These are phyloP conservation scores for Sarocladium kiliense DNA, from an alignment of 2,329 filamentous ascomycete genomes.

Conservation along the genomic window DNA sequence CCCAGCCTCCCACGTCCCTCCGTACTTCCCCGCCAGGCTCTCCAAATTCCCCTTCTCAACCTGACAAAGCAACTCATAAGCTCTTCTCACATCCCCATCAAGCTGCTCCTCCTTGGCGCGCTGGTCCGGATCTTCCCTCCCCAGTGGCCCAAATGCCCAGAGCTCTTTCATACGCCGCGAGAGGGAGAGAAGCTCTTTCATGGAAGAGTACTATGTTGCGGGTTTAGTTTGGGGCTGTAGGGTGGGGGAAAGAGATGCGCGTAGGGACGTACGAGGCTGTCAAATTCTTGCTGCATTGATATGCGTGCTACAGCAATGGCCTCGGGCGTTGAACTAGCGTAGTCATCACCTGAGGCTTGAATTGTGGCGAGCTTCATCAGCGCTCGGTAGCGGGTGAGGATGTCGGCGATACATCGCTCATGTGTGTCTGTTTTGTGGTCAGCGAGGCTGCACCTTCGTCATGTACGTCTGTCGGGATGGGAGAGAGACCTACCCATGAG, in stretches of 20 bases:
- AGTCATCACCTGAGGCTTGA: slow-evolving; percentile 28
- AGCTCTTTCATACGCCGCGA: slow-evolving; percentile 41
- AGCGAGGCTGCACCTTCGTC: not conserved
- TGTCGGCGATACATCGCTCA: slow-evolving; percentile 38
- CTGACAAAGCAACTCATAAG: slow-evolving; percentile 27
- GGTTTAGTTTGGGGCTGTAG: not conserved
- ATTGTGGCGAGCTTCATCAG: slow-evolving; percentile 39
- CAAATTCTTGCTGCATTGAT: slow-evolving; percentile 40
- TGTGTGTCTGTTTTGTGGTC: slow-evolving; percentile 30
- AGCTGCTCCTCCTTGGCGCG: slow-evolving; percentile 30
- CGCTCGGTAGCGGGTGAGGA: slow-evolving; percentile 37
- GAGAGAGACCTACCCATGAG: slow-evolving; percentile 10
- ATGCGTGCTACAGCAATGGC: slow-evolving; percentile 37
- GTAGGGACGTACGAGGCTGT: slow-evolving; percentile 29
- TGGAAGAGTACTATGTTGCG: slow-evolving; percentile 30
- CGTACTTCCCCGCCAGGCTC: slow-evolving; percentile 26
- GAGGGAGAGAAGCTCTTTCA: slow-evolving; percentile 39
- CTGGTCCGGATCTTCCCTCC: slow-evolving; percentile 29
- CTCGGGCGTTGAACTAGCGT: slow-evolving; percentile 33
- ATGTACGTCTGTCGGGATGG: not conserved
- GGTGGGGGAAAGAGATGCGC: not conserved
- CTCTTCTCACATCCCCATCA: slow-evolving; percentile 29
- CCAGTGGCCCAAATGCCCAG: slow-evolving; percentile 38
- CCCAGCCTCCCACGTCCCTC: slow-evolving; percentile 29
- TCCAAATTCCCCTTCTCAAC: slow-evolving; percentile 29